Evolutionary conservation across 768 basidiomycete species (phyloP).

Genomic region (Pluteus cervinus): DNA sequence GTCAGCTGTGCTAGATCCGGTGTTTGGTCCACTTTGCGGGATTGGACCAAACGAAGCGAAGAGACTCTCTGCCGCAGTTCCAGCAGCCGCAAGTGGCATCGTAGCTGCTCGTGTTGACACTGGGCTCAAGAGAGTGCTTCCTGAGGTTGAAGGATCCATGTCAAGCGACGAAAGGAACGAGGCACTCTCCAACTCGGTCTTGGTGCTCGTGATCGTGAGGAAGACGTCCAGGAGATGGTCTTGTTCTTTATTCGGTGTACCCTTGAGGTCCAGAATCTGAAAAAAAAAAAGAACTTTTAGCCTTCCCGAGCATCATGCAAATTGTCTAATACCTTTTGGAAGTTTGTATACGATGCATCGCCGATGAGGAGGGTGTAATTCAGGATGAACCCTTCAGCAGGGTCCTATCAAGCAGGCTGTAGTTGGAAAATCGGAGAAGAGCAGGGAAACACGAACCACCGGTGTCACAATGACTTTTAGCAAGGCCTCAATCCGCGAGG

Average conservation of each 20-base stretch:
- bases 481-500: conserved; percentile 80
- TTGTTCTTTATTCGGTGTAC: conserved; percentile 80
- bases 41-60: conserved; percentile 58
- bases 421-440: conserved; percentile 2
- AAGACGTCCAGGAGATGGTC: conserved; percentile 89
- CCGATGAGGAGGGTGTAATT: conserved; percentile 95
- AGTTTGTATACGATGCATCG: conserved; percentile 93
- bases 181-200: conserved; percentile 78
- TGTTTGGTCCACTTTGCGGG: conserved; percentile 56
- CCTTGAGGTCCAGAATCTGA: conserved; percentile 92
- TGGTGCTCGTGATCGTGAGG: conserved; percentile 88
- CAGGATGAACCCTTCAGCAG: conserved; percentile 88
- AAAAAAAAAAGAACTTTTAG: not conserved
- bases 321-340: conserved; percentile 76
- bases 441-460: conserved; percentile 45
- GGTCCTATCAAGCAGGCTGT: conserved; percentile 64
- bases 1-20: conserved; percentile 46
- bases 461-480: conserved; percentile 95
- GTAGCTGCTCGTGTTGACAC: conserved; percentile 15
- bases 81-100: conserved; percentile 17
- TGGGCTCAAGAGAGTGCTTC: conserved; percentile 57
- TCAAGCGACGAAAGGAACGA: conserved; percentile 93
- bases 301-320: not conserved
- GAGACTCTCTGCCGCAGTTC: conserved; percentile 42
- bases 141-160: conserved; percentile 78